Conservation (phyloP, 257 asterid genomes). For the Galeopsis tetrahit region DNA sequence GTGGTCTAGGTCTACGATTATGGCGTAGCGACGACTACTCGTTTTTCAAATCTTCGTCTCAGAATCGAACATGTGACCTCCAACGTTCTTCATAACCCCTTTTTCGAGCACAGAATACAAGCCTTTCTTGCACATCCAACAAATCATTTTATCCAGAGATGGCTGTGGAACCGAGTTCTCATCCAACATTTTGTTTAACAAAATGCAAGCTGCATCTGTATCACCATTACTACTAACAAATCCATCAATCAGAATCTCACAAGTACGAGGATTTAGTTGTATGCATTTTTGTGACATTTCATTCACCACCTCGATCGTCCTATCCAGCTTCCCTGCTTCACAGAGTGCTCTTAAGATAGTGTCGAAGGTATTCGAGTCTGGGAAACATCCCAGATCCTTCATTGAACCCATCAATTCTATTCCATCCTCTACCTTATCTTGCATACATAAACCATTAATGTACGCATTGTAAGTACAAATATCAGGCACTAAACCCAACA, state of each 20-base stretch:
- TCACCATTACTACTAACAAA: conserved; percentile 40
- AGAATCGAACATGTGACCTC: conserved; percentile 24
- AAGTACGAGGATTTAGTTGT: conserved; percentile 36
- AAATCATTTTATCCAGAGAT: conserved; percentile 40
- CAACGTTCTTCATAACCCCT: conserved; percentile 34
- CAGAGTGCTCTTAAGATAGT: conserved; percentile 43
- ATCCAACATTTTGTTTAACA: conserved; percentile 46
- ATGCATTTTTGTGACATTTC: conserved; percentile 47
- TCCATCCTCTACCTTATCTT: conserved; percentile 60
- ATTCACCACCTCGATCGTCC: conserved; percentile 42
- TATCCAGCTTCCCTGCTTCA: conserved; percentile 42
- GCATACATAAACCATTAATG: conserved; percentile 63
- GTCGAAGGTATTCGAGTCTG: conserved; percentile 53
- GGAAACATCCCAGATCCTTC: conserved; percentile 68
- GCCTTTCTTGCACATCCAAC: conserved; percentile 42
- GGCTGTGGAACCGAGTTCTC: conserved; percentile 32
- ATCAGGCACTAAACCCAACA: conserved; percentile 67
- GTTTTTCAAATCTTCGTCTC: neutral
- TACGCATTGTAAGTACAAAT: conserved; percentile 60
- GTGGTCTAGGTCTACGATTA: neutral
- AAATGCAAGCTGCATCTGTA: conserved; percentile 40
- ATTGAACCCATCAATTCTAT: conserved; percentile 51
- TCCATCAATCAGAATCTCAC: conserved; percentile 42
- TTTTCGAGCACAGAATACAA: conserved; percentile 34
- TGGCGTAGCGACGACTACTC: neutral